phyloP scores from a whole-genome alignment of 768 basidiomycete genomes.

The Boletellus sp. region DNA sequence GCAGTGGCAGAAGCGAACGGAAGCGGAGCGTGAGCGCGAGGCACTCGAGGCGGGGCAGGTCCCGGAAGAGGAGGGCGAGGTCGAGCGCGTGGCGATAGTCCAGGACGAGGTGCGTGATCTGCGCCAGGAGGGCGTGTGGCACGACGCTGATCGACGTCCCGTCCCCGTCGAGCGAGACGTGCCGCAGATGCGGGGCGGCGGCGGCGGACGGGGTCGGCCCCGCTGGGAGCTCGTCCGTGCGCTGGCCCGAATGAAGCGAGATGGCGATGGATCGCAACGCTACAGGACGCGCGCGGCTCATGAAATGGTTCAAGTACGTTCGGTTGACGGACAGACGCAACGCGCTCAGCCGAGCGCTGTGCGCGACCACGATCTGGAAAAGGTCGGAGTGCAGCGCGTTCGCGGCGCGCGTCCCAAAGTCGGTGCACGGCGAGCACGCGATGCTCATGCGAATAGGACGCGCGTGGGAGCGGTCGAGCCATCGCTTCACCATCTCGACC shows the following conservation, averaged over 20 bases:
- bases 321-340: slow-evolving; percentile 16
- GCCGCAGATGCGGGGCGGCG: slow-evolving; percentile 16
- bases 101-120: slow-evolving; percentile 24
- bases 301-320: slow-evolving; percentile 20
- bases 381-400: slow-evolving; percentile 15
- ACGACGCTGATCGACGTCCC: slow-evolving; percentile 12
- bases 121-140: slow-evolving; percentile 12
- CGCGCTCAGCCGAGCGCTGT: slow-evolving; percentile 17
- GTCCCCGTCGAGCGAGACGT: slow-evolving; percentile 13
- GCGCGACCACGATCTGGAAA: slow-evolving; percentile 20
- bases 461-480: slow-evolving; percentile 18
- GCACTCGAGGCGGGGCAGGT: slow-evolving; percentile 15
- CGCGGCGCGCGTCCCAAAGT: slow-evolving; percentile 12
- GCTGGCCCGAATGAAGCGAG: slow-evolving; percentile 11
- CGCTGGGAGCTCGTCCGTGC: neutral
- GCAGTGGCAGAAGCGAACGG: too few relatives aligned
- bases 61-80: slow-evolving; percentile 15
- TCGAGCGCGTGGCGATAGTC: slow-evolving; percentile 22
- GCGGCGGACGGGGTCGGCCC: neutral
- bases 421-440: slow-evolving; percentile 13
- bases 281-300: slow-evolving; percentile 9
- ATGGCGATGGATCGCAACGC: slow-evolving; percentile 15
- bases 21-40: slow-evolving; percentile 16
- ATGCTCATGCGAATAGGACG: slow-evolving; percentile 26
- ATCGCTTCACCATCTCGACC: slow-evolving; percentile 22